Conservation (phyloP, 2,329 filamentous ascomycete species). For the Orbilia javanica region DNA sequence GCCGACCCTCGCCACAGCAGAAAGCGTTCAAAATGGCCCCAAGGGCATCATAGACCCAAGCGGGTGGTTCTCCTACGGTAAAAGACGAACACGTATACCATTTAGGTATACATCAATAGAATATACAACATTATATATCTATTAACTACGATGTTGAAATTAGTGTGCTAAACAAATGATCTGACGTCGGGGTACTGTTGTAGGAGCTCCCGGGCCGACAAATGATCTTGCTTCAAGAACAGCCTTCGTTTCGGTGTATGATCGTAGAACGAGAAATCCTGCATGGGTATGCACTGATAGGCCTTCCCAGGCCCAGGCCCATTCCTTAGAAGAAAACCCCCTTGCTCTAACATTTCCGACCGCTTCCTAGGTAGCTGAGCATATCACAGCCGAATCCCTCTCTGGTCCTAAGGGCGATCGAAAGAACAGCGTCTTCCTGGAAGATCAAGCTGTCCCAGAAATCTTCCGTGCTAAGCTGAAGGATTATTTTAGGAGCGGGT, state of each 20-base stretch:
- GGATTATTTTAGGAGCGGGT: conserved; percentile 95
- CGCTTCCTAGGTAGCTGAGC: conserved; percentile 74
- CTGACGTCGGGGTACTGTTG: background rate
- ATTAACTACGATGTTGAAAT: too few species aligned
- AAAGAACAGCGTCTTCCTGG: conserved; percentile 86
- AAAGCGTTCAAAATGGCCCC: conserved; percentile 57
- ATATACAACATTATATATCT: too few species aligned
- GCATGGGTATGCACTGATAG: conserved; percentile 75
- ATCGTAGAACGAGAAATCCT: conserved; percentile 90
- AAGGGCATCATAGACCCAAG: conserved; percentile 74
- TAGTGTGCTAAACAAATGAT: background rate
- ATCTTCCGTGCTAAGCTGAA: conserved; percentile 90
- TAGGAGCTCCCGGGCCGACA: conserved; percentile 86
- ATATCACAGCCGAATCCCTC: conserved; percentile 91
- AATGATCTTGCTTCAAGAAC: conserved; percentile 82
- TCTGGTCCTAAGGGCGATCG: conserved; percentile 81
- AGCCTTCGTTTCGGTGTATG: conserved; percentile 87
- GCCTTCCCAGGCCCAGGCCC: background rate
- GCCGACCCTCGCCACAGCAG: conserved; percentile 31
- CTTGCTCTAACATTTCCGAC: background rate
- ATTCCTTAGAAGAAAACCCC: background rate
- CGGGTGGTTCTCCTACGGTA: conserved; percentile 80
- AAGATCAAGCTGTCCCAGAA: conserved; percentile 80
- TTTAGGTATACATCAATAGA: background rate
- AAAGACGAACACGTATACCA: background rate